These are phyloP conservation scores for Termitomyces sp. DNA, from an alignment of 1,284 basidiomycete genomes.

Conservation along the genomic window DNA sequence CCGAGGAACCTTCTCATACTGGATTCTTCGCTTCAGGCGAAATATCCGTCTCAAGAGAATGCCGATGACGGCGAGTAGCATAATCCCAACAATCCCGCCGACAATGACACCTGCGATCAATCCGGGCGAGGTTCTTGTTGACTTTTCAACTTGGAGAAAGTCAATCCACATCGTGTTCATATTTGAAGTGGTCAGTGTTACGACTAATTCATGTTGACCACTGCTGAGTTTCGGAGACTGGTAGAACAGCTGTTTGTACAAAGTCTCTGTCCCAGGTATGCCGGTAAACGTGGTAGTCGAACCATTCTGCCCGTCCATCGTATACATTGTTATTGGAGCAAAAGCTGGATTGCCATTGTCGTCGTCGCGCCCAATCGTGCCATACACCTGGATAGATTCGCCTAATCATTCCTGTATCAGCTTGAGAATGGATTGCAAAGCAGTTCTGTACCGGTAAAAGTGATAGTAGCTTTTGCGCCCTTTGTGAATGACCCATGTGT, in stretches of 20 bases:
- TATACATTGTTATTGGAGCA: slow-evolving; percentile 4
- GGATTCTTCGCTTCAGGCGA: background rate
- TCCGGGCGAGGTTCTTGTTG: background rate
- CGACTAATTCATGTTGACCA: slow-evolving; percentile 4
- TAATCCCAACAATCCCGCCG: background rate
- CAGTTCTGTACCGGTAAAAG: slow-evolving; percentile 4
- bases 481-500: slow-evolving; percentile 5
- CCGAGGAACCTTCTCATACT: slow-evolving; percentile 5
- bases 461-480: slow-evolving; percentile 4
- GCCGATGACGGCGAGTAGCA: background rate
- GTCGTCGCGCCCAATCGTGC: slow-evolving; percentile 8
- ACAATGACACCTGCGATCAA: background rate
- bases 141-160: slow-evolving; percentile 1
- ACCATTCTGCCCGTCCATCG: slow-evolving; percentile 2
- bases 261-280: background rate
- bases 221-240: slow-evolving; percentile 3
- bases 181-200: slow-evolving; percentile 3
- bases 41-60: slow-evolving; percentile 1
- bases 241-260: slow-evolving; percentile 7
- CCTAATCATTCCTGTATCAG: slow-evolving; percentile 1
- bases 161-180: slow-evolving; percentile 10
- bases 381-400: slow-evolving; percentile 8
- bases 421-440: background rate
- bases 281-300: slow-evolving; percentile 1
- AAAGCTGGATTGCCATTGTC: slow-evolving; percentile 8